Conservation (phyloP, 2,329 filamentous ascomycete genomes). For the Aspergillus bombycis region DNA sequence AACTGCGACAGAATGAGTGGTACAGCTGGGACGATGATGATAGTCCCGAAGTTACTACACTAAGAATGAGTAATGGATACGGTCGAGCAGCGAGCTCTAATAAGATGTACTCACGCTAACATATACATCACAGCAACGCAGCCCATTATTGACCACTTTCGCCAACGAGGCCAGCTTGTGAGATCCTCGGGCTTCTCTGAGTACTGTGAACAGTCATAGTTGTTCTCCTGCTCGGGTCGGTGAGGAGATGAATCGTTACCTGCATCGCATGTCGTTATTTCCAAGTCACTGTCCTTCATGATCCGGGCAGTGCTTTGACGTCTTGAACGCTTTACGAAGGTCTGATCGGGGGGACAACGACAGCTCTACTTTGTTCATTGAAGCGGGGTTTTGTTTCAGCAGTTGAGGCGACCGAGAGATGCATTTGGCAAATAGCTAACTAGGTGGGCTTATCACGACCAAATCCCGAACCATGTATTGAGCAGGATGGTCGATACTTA, state of each 20-base stretch:
- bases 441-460: background rate
- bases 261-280: background rate
- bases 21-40: background rate
- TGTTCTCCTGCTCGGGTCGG: background rate
- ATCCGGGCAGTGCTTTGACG: background rate
- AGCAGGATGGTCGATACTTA: background rate
- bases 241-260: background rate
- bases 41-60: background rate
- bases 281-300: background rate
- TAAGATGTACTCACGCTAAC: background rate
- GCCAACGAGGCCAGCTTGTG: background rate
- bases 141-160: background rate
- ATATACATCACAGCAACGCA: background rate
- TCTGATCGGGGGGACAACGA: background rate
- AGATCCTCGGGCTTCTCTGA: background rate
- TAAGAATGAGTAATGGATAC: background rate
- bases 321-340: rapidly evolving
- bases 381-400: background rate
- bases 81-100: background rate
- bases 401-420: background rate
- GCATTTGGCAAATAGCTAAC: background rate
- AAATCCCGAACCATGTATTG: background rate
- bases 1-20: background rate
- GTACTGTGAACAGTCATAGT: background rate
- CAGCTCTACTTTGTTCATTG: background rate